phyloP scores from a whole-genome alignment of 2,329 filamentous ascomycete species.

The Lasiodiplodia hormozganensis region DNA sequence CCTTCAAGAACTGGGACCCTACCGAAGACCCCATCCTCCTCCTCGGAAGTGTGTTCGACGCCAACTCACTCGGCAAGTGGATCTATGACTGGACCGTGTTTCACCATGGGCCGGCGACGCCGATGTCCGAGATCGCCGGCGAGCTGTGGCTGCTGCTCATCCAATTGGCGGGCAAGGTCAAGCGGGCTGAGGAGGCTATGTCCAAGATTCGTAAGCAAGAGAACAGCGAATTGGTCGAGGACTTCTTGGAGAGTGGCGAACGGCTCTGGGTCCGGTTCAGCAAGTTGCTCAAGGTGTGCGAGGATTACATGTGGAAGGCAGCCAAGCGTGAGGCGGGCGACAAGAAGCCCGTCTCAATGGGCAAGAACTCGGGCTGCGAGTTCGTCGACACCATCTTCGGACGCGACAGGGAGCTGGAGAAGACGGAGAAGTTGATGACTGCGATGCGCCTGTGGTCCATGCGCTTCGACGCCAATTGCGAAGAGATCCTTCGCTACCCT shows the following conservation, averaged over 20 bases:
- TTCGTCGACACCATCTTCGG: conserved; percentile 97
- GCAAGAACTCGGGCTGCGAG: conserved; percentile 90
- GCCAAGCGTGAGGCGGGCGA: conserved; percentile 28
- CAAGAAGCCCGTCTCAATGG: conserved; percentile 59
- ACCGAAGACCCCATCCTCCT: conserved; percentile 92
- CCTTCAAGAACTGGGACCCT: conserved; percentile 98
- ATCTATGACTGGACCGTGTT: conserved; percentile 99
- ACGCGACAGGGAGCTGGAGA: conserved; percentile 84
- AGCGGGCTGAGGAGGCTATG: conserved; percentile 82
- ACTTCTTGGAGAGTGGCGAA: conserved; percentile 89
- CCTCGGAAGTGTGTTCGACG: conserved; percentile 93
- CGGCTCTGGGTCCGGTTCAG: conserved; percentile 85
- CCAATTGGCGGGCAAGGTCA: conserved; percentile 91
- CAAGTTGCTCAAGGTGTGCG: conserved; percentile 86
- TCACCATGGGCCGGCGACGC: conserved; percentile 79
- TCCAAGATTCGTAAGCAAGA: conserved; percentile 74
- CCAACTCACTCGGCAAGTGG: conserved; percentile 98
- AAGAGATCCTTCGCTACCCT: conserved; percentile 76
- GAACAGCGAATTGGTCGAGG: conserved; percentile 80
- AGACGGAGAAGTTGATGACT: conserved; percentile 92
- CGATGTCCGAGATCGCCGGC: conserved; percentile 88
- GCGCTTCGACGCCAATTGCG: conserved; percentile 95
- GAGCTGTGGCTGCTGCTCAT: conserved; percentile 96
- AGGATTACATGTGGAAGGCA: conserved; percentile 83
- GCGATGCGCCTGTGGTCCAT: conserved; percentile 87